A percentile compares a stretch with the other conserved stretches of the same genome.
phyloP scores from a whole-genome alignment of 495 filamentous ascomycete species.

The Tuber aestivum region DNA sequence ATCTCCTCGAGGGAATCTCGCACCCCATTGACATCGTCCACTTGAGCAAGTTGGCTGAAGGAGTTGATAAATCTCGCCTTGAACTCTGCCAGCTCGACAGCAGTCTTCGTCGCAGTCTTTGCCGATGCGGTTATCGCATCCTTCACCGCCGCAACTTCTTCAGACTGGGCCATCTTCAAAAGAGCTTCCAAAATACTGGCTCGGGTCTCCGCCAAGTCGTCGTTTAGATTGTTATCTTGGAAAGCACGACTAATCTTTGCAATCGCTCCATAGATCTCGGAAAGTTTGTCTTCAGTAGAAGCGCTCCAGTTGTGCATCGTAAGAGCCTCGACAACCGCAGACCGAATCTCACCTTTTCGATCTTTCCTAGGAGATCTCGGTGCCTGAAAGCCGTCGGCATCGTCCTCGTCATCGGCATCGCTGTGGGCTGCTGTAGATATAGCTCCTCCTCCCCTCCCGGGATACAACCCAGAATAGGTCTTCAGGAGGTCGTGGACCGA shows the following conservation, averaged over 20 bases:
- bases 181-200: constrained; percentile 31
- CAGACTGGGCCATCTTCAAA: constrained; percentile 27
- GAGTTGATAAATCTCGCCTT: constrained; percentile 27
- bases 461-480: constrained; percentile 47
- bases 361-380: constrained; percentile 63
- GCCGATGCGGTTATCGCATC: constrained; percentile 15
- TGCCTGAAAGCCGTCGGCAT: constrained; percentile 46
- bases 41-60: constrained; percentile 26
- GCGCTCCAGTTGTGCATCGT: constrained; percentile 41
- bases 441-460: constrained; percentile 48
- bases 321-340: constrained; percentile 72
- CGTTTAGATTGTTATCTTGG: constrained; percentile 31
- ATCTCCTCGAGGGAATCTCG: constrained; percentile 32
- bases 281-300: constrained; percentile 46
- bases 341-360: constrained; percentile 72
- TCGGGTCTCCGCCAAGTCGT: constrained; percentile 27
- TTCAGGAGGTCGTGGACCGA: constrained; percentile 64
- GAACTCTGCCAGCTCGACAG: not conserved
- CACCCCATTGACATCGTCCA: constrained; percentile 27
- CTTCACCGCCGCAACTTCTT: constrained; percentile 30
- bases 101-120: constrained; percentile 16
- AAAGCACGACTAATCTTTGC: constrained; percentile 36
- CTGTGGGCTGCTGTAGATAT: constrained; percentile 63
- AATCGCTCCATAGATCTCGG: constrained; percentile 34
- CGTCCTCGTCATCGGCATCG: constrained; percentile 88